phyloP scores from a whole-genome alignment of 768 basidiomycete species.

The Termitomyces sp. region DNA sequence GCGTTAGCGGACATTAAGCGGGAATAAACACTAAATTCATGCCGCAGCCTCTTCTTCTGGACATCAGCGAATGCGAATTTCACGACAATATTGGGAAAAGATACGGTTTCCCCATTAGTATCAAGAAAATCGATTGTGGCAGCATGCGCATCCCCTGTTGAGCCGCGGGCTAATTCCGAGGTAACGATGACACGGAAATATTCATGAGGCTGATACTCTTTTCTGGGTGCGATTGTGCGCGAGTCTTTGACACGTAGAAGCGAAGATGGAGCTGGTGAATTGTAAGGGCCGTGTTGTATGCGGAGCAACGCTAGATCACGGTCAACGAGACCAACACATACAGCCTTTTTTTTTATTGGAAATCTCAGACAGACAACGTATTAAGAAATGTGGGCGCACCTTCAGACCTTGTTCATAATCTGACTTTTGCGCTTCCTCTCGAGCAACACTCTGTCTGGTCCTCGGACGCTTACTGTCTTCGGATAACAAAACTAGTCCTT shows the following conservation, averaged over 20 bases:
- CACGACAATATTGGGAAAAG: background rate
- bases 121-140: background rate
- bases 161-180: background rate
- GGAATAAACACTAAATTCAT: constrained; percentile 12
- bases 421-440: background rate
- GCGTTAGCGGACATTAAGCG: background rate
- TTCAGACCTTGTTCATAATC: too few relatives aligned
- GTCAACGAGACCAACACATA: background rate
- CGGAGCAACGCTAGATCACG: constrained; percentile 1
- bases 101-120: background rate
- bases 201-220: background rate
- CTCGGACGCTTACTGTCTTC: background rate
- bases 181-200: background rate
- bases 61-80: constrained; percentile 10
- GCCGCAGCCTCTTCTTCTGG: background rate
- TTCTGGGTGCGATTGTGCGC: background rate
- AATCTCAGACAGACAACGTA: too few relatives aligned
- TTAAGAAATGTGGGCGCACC: too few relatives aligned
- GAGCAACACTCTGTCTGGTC: background rate
- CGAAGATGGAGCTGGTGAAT: constrained; percentile 9
- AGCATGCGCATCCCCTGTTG: background rate
- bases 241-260: constrained; percentile 1
- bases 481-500: too few relatives aligned
- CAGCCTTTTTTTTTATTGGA: too few relatives aligned
- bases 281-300: constrained; percentile 1